A percentile compares a stretch with the other conserved stretches of the same genome.
These are phyloP conservation scores for Canavalia gladiata DNA, from an alignment of 306 rosid species.

Conservation along the genomic window DNA sequence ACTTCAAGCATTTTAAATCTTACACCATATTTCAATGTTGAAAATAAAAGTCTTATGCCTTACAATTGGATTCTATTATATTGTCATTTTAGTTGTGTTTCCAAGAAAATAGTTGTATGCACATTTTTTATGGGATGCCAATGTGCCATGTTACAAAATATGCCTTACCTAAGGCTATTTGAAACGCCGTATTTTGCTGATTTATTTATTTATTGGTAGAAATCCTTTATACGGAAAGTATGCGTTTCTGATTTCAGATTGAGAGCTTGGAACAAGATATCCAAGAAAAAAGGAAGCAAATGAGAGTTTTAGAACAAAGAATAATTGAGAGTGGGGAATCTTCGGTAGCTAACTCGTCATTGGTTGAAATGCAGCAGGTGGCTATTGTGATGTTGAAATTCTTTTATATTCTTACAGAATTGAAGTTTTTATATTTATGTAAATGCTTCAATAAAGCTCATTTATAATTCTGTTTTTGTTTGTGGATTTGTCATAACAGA, in stretches of 20 bases:
- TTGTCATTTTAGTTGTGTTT: slow-evolving; percentile 3
- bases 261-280: slow-evolving; percentile 89
- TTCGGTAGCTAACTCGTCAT: slow-evolving; percentile 73
- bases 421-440: slow-evolving; percentile 26
- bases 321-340: slow-evolving; percentile 86
- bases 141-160: slow-evolving; percentile 5
- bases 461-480: slow-evolving; percentile 33
- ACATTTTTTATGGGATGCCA: neutral
- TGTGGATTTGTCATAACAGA: slow-evolving; percentile 64
- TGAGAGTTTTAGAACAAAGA: slow-evolving; percentile 84
- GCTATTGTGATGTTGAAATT: slow-evolving; percentile 25
- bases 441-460: slow-evolving; percentile 27
- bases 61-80: too few species aligned
- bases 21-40: too few species aligned
- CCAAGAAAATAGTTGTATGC: neutral
- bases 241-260: slow-evolving; percentile 63
- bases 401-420: slow-evolving; percentile 24
- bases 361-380: slow-evolving; percentile 98
- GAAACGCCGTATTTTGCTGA: slow-evolving; percentile 29
- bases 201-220: slow-evolving; percentile 28
- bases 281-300: slow-evolving; percentile 86
- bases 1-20: too few species aligned
- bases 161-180: neutral
- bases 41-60: too few species aligned
- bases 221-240: slow-evolving; percentile 21